Evolutionary conservation across 768 basidiomycete genomes (phyloP).

Genomic region (Tephrocybe sp.): DNA sequence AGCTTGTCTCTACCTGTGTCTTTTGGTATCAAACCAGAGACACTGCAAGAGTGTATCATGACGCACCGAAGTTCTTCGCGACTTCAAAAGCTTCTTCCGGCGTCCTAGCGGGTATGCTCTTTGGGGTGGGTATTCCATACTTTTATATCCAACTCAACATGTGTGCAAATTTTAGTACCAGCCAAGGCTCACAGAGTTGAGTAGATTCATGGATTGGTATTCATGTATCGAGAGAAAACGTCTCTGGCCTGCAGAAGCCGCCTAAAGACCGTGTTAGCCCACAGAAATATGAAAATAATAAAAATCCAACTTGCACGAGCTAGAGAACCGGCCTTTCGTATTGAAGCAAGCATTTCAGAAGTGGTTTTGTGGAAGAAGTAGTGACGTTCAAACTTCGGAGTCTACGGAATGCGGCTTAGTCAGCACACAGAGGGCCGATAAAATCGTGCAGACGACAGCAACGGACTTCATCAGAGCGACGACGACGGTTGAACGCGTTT

Average conservation of each 20-base stretch:
- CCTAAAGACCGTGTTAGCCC: constrained; percentile 34
- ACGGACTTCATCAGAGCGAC: constrained; percentile 56
- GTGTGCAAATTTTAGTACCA: neutral
- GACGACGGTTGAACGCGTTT: constrained; percentile 68
- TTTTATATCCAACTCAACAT: constrained; percentile 32
- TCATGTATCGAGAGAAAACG: constrained; percentile 97
- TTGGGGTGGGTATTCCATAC: constrained; percentile 97
- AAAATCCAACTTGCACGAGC: constrained; percentile 56
- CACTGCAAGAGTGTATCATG: neutral
- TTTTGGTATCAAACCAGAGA: constrained; percentile 8
- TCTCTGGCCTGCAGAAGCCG: constrained; percentile 77
- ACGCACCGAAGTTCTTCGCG: constrained; percentile 83
- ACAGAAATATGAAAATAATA: neutral
- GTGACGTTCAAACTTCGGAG: constrained; percentile 11
- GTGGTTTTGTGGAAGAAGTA: constrained; percentile 18
- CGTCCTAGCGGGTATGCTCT: constrained; percentile 83
- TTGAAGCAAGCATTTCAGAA: constrained; percentile 61
- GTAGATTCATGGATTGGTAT: constrained; percentile 92
- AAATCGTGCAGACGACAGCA: constrained; percentile 7
- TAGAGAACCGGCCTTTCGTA: constrained; percentile 64
- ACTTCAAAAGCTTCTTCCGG: constrained; percentile 88
- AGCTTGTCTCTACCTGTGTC: constrained; percentile 67
- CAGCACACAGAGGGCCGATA: constrained; percentile 35
- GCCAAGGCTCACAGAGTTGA: constrained; percentile 76
- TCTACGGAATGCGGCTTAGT: constrained; percentile 36